Conservation (phyloP, 1,284 basidiomycete species). For the Abortiporus biennis region DNA sequence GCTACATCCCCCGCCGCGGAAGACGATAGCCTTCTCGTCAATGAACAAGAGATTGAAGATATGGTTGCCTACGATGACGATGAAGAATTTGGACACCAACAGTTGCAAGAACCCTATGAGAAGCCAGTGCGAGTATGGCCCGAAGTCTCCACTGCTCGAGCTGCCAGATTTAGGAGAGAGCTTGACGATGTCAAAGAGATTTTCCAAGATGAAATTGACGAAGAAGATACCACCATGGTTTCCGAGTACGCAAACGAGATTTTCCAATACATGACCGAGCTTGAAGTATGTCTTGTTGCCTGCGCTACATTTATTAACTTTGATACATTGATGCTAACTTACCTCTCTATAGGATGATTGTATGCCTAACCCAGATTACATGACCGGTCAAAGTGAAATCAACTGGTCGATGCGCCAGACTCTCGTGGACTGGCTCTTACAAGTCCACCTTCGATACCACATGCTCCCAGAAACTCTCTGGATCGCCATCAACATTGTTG, state of each 20-base stretch:
- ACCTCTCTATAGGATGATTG: constrained; percentile 54
- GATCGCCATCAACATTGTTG: constrained; percentile 96
- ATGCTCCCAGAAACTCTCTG: constrained; percentile 98
- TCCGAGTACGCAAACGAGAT: constrained; percentile 98
- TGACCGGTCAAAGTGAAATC: constrained; percentile 92
- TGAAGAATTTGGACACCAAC: constrained; percentile 18
- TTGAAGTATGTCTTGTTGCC: constrained; percentile 60
- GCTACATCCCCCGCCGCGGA: constrained; percentile 56
- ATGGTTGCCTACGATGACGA: constrained; percentile 49
- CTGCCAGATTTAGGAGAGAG: constrained; percentile 49
- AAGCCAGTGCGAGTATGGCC: constrained; percentile 60
- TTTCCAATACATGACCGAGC: constrained; percentile 90
- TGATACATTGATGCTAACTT: constrained; percentile 10
- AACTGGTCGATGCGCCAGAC: constrained; percentile 95
- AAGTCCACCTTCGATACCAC: constrained; percentile 96
- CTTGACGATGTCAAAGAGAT: constrained; percentile 63
- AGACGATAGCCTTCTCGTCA: constrained; percentile 33
- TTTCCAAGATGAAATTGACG: constrained; percentile 79
- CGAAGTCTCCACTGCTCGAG: constrained; percentile 55
- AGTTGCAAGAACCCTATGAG: constrained; percentile 17
- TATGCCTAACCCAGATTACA: constrained; percentile 94
- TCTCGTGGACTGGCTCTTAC: constrained; percentile 96
- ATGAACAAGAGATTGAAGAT: constrained; percentile 51
- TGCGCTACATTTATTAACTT: not conserved
- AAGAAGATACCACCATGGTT: constrained; percentile 94